phyloP scores from a whole-genome alignment of 495 filamentous ascomycete genomes.

The Trichoderma reesei region DNA sequence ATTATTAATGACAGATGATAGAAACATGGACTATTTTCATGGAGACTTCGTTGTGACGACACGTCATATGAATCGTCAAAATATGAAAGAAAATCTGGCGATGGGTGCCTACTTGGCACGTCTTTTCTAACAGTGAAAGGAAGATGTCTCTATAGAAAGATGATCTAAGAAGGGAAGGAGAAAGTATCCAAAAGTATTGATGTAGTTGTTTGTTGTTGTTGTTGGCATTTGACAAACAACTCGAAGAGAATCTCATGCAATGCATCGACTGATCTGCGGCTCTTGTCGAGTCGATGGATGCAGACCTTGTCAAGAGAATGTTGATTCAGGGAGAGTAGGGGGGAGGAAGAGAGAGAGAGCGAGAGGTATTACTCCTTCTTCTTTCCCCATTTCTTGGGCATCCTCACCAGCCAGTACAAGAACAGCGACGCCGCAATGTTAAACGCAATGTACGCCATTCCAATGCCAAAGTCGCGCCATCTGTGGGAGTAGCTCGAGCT shows the following conservation, averaged over 20 bases:
- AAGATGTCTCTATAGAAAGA: background rate
- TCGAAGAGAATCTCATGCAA: no score
- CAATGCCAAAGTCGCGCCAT: conserved; percentile 31
- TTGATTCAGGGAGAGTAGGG: background rate
- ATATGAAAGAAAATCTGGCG: no score
- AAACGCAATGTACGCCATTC: conserved; percentile 51
- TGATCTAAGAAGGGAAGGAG: background rate
- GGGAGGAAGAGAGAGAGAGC: no score
- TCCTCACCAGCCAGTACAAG: conserved; percentile 58
- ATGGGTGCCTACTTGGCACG: no score
- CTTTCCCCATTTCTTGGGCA: conserved; percentile 41
- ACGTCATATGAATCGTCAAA: no score
- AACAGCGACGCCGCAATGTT: conserved; percentile 50
- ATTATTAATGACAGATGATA: no score
- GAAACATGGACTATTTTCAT: no score
- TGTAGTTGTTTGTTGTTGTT: background rate
- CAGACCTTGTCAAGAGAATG: background rate
- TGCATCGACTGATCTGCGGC: no score
- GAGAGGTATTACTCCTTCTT: background rate
- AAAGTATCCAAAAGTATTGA: background rate
- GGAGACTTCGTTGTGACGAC: no score
- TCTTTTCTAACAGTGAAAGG: background rate
- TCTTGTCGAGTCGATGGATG: no score
- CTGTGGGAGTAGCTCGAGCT: conserved; percentile 30
- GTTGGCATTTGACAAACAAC: no score